Evolutionary conservation across 2,329 filamentous ascomycete species (phyloP).

Genomic region (Neofusicoccum cordaticola): DNA sequence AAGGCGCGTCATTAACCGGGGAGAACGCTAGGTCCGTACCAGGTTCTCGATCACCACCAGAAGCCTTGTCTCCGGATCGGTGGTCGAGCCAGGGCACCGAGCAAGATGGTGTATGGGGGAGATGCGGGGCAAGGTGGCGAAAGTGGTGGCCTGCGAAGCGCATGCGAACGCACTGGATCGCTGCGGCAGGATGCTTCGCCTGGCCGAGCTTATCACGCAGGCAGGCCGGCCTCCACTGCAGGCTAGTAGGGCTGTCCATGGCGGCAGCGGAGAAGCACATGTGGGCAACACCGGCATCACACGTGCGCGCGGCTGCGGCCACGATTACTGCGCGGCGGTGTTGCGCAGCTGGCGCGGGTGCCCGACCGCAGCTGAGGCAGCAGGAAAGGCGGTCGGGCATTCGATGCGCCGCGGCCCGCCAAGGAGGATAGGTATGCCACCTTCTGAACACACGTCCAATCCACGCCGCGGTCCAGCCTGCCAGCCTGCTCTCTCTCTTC

Average conservation of each 20-base stretch:
- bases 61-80: not conserved
- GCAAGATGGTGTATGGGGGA: no score
- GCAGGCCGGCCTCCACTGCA: not conserved
- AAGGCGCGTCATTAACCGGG: not conserved
- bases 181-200: not conserved
- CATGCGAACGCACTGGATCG: not conserved
- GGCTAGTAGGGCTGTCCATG: not conserved
- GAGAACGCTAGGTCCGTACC: not conserved
- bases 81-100: no score
- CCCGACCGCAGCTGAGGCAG: not conserved
- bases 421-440: constrained; percentile 9
- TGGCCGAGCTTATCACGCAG: not conserved
- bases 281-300: not conserved
- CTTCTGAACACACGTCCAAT: constrained; percentile 5
- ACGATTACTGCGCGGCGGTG: not conserved
- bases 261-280: no score
- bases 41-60: not conserved
- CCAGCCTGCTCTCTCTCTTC: not conserved
- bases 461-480: not conserved
- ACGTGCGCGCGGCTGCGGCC: not conserved
- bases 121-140: not conserved
- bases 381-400: constrained; percentile 6
- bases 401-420: constrained; percentile 3
- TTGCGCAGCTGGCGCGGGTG: not conserved
- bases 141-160: not conserved